Base-by-base conservation (phyloP, 805 yeast species). In the Suhomyces sp. region DNA sequence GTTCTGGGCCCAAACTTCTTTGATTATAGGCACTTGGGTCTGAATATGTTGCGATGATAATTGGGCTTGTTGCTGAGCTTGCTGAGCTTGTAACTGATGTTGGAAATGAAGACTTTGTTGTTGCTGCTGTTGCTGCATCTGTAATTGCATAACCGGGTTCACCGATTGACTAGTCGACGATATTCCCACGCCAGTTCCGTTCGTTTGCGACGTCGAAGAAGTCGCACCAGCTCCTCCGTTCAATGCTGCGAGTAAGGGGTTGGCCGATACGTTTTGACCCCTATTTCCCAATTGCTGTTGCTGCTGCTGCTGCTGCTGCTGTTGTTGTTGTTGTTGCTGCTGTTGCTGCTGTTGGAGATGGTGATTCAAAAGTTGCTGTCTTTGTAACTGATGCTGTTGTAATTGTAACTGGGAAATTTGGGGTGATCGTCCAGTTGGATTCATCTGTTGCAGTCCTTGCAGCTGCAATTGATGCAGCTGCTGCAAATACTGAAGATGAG, bases 1-100 rank as follows among this genome's bases (percentile, higher is more conserved):
- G 63, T 87, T 88, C 51, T 80, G 82, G 36, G 73, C 77, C 91
- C 93, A 87, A 27, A 88, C 94, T 57, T 88, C 92, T 61, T 83
- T 80, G 29, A 85, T 76, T 52, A 83, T 76, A 12, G 86, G 81
- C 29, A 79, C 77, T 47, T 71, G 71, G 3, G 54, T 35, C 29
- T 50, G 54, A n/a, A 50, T 45, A 36, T 44, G 48, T 42, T 47
- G 54, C 12, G 54, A 29, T 13, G 52, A 38, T 24, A 53, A 62
- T 13, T 57, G 63, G 8, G 50, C 57, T 29, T 54, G 62, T 29
- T 49, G 58, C 44, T 52, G 60, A 41, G 49, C 54, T 13, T 45
- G 55, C 47, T 58, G 65, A 9, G 55, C 53, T 26, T 53, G 59
- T 9, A 53, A 59, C 38, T 56, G 66, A 41, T 58, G 63, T n/a